Conservation (phyloP, 805 yeast genomes). For the Ogataea populi-albae region DNA sequence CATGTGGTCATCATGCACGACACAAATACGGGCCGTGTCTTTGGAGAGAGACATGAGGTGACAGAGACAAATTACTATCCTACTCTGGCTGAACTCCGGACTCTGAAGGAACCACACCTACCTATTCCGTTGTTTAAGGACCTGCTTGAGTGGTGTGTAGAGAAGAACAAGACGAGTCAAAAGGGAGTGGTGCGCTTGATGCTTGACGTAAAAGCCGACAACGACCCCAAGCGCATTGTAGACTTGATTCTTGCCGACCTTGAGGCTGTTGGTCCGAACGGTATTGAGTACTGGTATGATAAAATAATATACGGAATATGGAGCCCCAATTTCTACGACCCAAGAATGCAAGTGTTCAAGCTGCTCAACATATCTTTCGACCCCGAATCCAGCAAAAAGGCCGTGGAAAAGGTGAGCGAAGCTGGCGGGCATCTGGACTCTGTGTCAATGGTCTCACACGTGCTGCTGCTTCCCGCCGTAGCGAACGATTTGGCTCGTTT, state of each 20-base stretch:
- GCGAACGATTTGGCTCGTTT: conserved; percentile 16
- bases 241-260: conserved; percentile 26
- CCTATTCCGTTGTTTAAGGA: conserved; percentile 32
- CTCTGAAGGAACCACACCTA: conserved; percentile 32
- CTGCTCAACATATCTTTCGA: conserved; percentile 32
- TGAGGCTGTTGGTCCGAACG: conserved; percentile 17
- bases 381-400: conserved; percentile 17
- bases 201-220: conserved; percentile 35
- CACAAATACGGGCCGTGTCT: conserved; percentile 30
- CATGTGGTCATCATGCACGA: conserved; percentile 37
- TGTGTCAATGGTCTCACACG: conserved; percentile 23
- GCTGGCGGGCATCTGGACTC: conserved; percentile 20
- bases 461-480: conserved; percentile 21
- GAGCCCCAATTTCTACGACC: conserved; percentile 29
- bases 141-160: conserved; percentile 35
- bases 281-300: conserved; percentile 31
- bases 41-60: conserved; percentile 29
- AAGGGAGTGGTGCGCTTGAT: conserved; percentile 35
- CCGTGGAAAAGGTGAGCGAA: conserved; percentile 20
- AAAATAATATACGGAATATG: conserved; percentile 38
- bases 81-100: conserved; percentile 27
- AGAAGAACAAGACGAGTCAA: conserved; percentile 38
- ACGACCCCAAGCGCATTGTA: conserved; percentile 28
- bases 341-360: conserved; percentile 27
- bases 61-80: conserved; percentile 27